Evolutionary conservation across 73 alveolate genomes (phyloP).

Genomic region (Tetrahymena borealis): DNA sequence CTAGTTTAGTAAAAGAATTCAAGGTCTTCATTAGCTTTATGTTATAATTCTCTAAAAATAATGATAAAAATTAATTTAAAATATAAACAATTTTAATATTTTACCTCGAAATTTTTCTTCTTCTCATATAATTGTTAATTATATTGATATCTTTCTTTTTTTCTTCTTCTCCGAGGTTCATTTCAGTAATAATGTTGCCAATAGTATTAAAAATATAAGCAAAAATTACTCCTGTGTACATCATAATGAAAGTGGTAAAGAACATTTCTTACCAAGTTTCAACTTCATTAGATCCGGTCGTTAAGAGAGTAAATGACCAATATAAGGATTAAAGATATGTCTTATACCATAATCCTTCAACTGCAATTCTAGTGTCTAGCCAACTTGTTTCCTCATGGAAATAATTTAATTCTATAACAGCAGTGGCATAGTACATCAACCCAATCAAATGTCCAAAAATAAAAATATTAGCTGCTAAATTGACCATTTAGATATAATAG

Average conservation of each 20-base stretch:
- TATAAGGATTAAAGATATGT: background rate
- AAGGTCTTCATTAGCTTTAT: background rate
- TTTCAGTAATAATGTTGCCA: background rate
- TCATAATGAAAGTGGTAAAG: background rate
- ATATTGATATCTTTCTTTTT: background rate
- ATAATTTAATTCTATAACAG: background rate
- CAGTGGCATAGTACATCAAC: background rate
- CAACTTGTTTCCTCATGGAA: background rate
- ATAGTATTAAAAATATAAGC: background rate
- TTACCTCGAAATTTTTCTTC: background rate
- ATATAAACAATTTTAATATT: background rate
- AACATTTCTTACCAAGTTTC: background rate
- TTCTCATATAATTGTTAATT: background rate
- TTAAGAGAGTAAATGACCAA: background rate
- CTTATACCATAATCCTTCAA: background rate
- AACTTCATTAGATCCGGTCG: background rate
- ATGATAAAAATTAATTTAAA: background rate
- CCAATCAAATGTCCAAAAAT: background rate
- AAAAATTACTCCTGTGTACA: background rate
- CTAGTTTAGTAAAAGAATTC: background rate
- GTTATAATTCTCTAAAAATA: background rate
- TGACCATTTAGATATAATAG: background rate
- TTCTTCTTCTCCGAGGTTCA: background rate
- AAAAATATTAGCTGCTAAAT: background rate
- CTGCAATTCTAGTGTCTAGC: background rate